Base-by-base conservation (phyloP, 495 filamentous ascomycete genomes). In the Copromyces sp. region DNA sequence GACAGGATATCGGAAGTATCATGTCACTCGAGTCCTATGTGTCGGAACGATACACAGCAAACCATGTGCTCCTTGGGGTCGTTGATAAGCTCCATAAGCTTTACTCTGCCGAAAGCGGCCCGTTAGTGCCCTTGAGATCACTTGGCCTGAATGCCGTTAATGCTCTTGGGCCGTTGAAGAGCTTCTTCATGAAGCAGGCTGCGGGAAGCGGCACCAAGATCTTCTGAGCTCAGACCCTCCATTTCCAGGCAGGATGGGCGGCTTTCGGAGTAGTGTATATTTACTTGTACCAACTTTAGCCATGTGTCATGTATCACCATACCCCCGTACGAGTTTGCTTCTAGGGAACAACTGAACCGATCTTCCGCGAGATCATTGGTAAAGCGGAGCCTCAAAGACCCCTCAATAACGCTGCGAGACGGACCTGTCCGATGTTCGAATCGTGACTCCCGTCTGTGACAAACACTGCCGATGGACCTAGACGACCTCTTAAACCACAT, bases 61-160 rank as follows among this genome's bases (percentile, higher is more conserved):
- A 98, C 81, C 90, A 97, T 70, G 86, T 95, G 70, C 85, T 99
- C 77, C 84, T 97, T 1, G 95, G 93, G 11, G 91, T 95, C 24
- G 93, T 93, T 44, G 96, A 99, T 83, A 92, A 97, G 82, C 82
- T 99, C 77, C 93, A 98, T 79, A 97, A 95, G 86, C 81, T 99
- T 61, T 99, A 97, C 78, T 90, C 89, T 42, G 88, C 91, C 3
- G 89, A 88, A 9, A 89, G 85, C 70, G 90, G 90, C 2, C 94
- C 94, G 11, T 81, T 98, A 47, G 91, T 95, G 16, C 90, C 89
- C 70, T 82, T 92, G 71, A 87, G 96, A 69, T 92, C 90, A 75
- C 78, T 93, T 69, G 96, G 96, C 0, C 78, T 99, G 72, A 87
- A 86, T 68, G 87, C 89, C 24, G 90, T 98, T 72, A 90, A 98